phyloP scores from a whole-genome alignment of 2,329 filamentous ascomycete genomes.

The Elsinoe batatas region DNA sequence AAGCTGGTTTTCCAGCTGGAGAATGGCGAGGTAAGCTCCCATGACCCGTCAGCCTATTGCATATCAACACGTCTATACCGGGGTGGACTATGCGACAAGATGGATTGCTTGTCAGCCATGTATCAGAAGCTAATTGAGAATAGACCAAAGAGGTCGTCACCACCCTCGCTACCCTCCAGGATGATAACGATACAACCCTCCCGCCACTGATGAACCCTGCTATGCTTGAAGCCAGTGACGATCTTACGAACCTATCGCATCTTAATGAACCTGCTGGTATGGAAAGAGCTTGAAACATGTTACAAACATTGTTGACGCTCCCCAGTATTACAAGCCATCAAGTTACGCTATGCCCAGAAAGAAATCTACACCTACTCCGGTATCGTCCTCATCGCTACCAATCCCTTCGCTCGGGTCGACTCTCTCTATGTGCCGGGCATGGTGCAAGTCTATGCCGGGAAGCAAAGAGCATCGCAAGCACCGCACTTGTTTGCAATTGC shows the following conservation, averaged over 20 bases:
- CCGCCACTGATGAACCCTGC: slow-evolving; percentile 96
- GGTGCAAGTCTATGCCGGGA: slow-evolving; percentile 99
- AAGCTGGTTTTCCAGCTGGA: slow-evolving; percentile 79
- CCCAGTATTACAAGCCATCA: slow-evolving; percentile 89
- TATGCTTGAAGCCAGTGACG: slow-evolving; percentile 97
- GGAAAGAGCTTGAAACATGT: neutral
- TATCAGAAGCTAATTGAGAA: slow-evolving; percentile 8
- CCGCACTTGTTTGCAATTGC: slow-evolving; percentile 98
- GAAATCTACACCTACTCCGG: slow-evolving; percentile 99
- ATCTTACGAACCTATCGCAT: slow-evolving; percentile 94
- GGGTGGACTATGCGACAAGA: neutral
- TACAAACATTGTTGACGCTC: slow-evolving; percentile 20
- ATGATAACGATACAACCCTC: slow-evolving; percentile 65
- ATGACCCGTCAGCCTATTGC: neutral
- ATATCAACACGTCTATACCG: neutral
- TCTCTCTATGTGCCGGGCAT: slow-evolving; percentile 97
- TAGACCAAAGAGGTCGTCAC: slow-evolving; percentile 74
- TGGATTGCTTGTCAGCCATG: slow-evolving; percentile 12
- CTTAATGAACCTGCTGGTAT: slow-evolving; percentile 94
- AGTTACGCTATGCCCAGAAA: slow-evolving; percentile 92
- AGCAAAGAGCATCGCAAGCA: slow-evolving; percentile 90
- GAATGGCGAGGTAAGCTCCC: slow-evolving; percentile 69
- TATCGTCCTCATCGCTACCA: slow-evolving; percentile 96
- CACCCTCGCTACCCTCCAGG: slow-evolving; percentile 63
- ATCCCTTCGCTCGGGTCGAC: slow-evolving; percentile 94